Evolutionary conservation across 2,329 filamentous ascomycete genomes (phyloP), one percentile per base, ranked within the genome.

Genomic region (Arthrobotrys megalospora): DNA sequence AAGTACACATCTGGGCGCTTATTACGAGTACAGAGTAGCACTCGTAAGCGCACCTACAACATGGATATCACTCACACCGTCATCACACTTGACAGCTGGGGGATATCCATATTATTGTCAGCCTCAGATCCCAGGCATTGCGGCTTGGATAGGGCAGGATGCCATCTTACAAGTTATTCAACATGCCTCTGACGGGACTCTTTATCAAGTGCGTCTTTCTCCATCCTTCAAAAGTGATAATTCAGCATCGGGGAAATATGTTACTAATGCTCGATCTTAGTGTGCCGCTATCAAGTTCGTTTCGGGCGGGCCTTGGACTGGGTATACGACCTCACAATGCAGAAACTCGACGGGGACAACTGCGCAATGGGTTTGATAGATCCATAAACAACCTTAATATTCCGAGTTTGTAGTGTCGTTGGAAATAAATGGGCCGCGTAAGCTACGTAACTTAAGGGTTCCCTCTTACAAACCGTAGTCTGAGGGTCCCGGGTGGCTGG

Each of bases 251-350:
- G 3, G 24, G 16, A 7, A 16, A 6, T 38, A 14, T 43, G 21
- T 8, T 48, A n/a, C 21, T 19, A 7, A 28, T 64, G 21, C 19
- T n/a, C 3, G 14, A 19, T 2, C 12, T 50, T 21, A 67, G 63
- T 67, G 63, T 14, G 63, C 63, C 19, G 63, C 63, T 16, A 67
- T 67, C 19, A 67, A 53, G n/a, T 67, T 67, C 34, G 63, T 67
- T 3, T 38, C 63, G 1, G 63, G 63, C 6, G 63, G 63, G 1
- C 63, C 63, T 6, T 63, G 24, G 21, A 63, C 58, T 8, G 38
- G 58, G 19, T 63, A 63, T 16, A 67, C 45, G 3, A 67, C 63
- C 5, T 53, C 32, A 11, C 63, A 67, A n/a, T 53, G 45, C 45
- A 53, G 32, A n/a, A 67, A 55, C 34, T 67, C 47, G 12, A 52